phyloP scores from a whole-genome alignment of 306 rosid species.

The Trifolium subterraneum region DNA sequence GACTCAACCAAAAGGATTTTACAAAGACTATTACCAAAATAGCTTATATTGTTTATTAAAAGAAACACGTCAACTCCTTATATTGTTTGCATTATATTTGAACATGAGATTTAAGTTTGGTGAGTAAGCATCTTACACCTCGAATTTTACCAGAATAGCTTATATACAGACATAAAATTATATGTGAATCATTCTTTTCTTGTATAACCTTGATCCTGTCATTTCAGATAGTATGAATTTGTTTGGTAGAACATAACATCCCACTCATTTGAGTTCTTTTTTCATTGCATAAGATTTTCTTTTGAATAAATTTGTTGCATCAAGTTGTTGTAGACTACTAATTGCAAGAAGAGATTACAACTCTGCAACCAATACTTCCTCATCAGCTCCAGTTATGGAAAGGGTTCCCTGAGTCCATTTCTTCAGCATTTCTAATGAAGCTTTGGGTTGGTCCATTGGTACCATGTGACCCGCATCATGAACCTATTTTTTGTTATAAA shows the following conservation, averaged over 20 bases:
- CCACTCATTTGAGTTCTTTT: slow-evolving; percentile 1
- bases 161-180: slow-evolving; percentile 18
- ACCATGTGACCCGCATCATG: slow-evolving; percentile 99
- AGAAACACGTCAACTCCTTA: background rate
- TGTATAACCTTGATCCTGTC: slow-evolving; percentile 6
- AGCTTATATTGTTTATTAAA: no score
- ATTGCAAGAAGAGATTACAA: slow-evolving; percentile 48
- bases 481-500: slow-evolving; percentile 61
- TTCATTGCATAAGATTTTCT: background rate
- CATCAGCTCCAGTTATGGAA: slow-evolving; percentile 46
- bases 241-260: background rate
- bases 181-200: background rate
- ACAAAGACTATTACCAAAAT: no score
- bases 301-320: background rate
- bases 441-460: slow-evolving; percentile 99
- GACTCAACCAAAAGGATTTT: background rate
- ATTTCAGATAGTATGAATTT: slow-evolving; percentile 1
- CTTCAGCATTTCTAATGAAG: slow-evolving; percentile 88
- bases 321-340: slow-evolving; percentile 25
- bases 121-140: background rate
- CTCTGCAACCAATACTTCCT: slow-evolving; percentile 60
- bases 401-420: slow-evolving; percentile 86
- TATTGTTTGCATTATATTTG: background rate
- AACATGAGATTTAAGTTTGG: background rate
- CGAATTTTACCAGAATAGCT: background rate